Conservation (phyloP, 352 stramenopile species). For the Pythium aphanidermatum region DNA sequence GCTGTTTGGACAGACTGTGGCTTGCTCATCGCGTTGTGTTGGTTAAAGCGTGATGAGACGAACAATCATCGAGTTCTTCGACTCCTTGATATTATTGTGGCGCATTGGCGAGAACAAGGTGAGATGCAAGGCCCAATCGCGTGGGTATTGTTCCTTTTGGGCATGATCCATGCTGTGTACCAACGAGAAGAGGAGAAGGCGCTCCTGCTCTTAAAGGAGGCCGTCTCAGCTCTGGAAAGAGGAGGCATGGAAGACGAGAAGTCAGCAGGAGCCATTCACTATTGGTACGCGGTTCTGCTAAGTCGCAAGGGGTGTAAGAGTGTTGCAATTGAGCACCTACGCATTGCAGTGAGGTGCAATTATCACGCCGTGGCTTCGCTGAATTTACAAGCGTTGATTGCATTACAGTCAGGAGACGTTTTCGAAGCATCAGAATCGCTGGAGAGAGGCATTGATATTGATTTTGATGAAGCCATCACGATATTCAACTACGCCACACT, state of each 20-base stretch:
- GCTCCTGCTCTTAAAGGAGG: conserved; percentile 25
- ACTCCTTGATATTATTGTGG: conserved; percentile 18
- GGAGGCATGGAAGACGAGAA: background rate
- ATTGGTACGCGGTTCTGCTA: conserved; percentile 54
- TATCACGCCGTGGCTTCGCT: conserved; percentile 42
- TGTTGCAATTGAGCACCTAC: conserved; percentile 26
- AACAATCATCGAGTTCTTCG: conserved; percentile 14
- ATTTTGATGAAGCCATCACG: conserved; percentile 33
- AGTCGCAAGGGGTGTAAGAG: conserved; percentile 15
- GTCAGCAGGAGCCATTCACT: conserved; percentile 26
- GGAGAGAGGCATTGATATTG: conserved; percentile 51
- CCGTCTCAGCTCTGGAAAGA: conserved; percentile 1
- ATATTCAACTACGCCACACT: conserved; percentile 72
- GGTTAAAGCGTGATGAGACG: conserved; percentile 24
- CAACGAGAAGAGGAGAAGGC: conserved; percentile 21
- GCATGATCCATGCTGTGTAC: conserved; percentile 27
- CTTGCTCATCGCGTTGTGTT: conserved; percentile 26
- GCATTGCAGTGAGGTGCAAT: conserved; percentile 38
- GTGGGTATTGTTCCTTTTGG: conserved; percentile 39
- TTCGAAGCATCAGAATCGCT: conserved; percentile 37
- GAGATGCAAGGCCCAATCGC: conserved; percentile 4
- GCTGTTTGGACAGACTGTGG: conserved; percentile 18
- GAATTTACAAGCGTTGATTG: conserved; percentile 42
- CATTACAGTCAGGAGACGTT: conserved; percentile 28
- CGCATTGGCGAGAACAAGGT: conserved; percentile 15